phyloP scores from a whole-genome alignment of 768 basidiomycete genomes.

The Atractiella rhizophila region DNA sequence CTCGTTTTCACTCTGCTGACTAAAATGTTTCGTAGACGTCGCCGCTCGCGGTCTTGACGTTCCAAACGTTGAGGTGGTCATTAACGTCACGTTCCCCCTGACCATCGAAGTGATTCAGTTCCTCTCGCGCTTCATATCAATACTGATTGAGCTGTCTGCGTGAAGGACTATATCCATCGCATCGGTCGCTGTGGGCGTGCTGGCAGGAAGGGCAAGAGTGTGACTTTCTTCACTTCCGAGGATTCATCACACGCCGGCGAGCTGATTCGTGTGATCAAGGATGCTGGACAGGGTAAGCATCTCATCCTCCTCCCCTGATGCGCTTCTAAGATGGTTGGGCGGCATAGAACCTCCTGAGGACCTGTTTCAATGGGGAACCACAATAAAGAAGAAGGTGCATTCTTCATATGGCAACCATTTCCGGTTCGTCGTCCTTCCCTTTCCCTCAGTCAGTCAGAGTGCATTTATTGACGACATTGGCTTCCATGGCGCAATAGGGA shows the following conservation, averaged over 20 bases:
- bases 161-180: conserved; percentile 30
- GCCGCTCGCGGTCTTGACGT: conserved; percentile 94
- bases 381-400: conserved; percentile 89
- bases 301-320: conserved; percentile 24
- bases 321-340: conserved; percentile 9
- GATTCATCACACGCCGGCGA: conserved; percentile 45
- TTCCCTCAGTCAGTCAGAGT: no score
- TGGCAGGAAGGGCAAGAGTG: conserved; percentile 63
- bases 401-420: conserved; percentile 25
- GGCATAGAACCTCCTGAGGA: no score
- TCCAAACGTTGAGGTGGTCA: conserved; percentile 73
- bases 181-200: conserved; percentile 80
- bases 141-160: not conserved
- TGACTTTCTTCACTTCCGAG: conserved; percentile 92
- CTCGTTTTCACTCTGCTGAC: conserved; percentile 87
- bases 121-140: no score
- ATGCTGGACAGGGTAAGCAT: conserved; percentile 61
- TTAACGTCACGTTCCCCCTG: conserved; percentile 40
- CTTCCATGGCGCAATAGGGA: no score
- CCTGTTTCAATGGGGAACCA: no score
- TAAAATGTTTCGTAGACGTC: conserved; percentile 70
- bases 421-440: no score
- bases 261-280: conserved; percentile 64
- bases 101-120: conserved; percentile 91
- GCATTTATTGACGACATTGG: no score